Conservation (phyloP, 305 asterid species). For the Solanum hybrid region DNA sequence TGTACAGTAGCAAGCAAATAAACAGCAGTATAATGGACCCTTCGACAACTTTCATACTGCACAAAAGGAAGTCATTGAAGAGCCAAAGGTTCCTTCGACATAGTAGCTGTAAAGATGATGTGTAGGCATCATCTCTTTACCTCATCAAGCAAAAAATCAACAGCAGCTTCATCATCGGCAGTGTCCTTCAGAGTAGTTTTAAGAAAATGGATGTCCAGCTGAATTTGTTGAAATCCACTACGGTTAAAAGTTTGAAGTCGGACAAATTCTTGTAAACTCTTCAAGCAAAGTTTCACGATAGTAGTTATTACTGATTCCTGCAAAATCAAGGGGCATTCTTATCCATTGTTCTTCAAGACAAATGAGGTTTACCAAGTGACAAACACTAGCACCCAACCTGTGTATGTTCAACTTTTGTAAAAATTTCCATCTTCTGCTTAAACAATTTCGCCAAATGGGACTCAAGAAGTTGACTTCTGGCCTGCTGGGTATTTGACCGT, state of each 20-base stretch:
- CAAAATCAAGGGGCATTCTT: constrained; percentile 8
- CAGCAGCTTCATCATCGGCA: constrained; percentile 85
- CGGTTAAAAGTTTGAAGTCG: constrained; percentile 85
- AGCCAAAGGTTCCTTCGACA: background rate
- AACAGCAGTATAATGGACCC: background rate
- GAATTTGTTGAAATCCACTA: constrained; percentile 94
- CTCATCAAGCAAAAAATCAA: constrained; percentile 94
- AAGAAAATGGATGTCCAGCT: constrained; percentile 79
- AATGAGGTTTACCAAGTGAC: background rate
- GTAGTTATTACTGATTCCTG: constrained; percentile 83
- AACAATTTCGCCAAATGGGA: constrained; percentile 89
- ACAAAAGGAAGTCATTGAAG: background rate
- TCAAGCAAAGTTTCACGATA: constrained; percentile 63
- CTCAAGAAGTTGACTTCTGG: constrained; percentile 93
- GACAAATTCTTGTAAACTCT: constrained; percentile 85
- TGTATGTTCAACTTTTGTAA: constrained; percentile 73
- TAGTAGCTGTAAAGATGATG: background rate
- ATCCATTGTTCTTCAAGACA: background rate
- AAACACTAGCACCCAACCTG: constrained; percentile 48
- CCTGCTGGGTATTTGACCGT: constrained; percentile 74
- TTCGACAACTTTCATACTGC: background rate
- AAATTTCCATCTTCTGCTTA: constrained; percentile 93
- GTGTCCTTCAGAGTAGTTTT: constrained; percentile 58
- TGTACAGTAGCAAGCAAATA: background rate
- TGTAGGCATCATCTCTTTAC: constrained; percentile 19